Conservation (phyloP, 306 rosid species). For the Parietaria judaica region DNA sequence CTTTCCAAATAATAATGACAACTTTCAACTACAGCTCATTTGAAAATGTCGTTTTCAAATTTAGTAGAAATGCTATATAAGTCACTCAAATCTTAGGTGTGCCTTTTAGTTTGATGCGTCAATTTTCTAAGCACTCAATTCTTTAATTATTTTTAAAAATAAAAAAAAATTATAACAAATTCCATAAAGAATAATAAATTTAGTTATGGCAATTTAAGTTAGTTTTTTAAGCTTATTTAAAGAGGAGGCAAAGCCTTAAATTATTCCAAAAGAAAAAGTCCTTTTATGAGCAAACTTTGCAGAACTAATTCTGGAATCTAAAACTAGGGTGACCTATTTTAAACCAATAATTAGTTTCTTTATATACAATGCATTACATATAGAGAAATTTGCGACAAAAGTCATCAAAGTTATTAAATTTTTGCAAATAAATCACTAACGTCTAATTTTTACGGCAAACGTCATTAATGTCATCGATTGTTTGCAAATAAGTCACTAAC, state of each 20-base stretch:
- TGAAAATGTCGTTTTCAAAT: neutral
- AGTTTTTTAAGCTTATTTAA: neutral
- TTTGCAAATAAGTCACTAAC: too few species aligned
- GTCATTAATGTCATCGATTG: too few species aligned
- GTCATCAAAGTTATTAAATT: too few species aligned
- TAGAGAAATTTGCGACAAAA: too few species aligned
- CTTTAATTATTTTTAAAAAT: neutral
- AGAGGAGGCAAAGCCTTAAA: neutral
- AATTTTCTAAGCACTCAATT: neutral
- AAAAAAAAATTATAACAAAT: neutral
- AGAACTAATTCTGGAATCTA: neutral
- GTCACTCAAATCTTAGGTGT: neutral
- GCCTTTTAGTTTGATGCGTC: neutral
- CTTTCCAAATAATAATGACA: conserved; percentile 13
- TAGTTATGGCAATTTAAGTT: neutral
- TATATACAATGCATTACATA: too few species aligned
- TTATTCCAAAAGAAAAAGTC: neutral
- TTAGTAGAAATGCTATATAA: conserved; percentile 1
- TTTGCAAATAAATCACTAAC: too few species aligned
- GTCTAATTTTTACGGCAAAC: too few species aligned
- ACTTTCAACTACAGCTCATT: conserved; percentile 25
- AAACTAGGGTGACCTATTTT: neutral
- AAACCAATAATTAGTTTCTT: neutral
- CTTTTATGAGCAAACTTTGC: neutral
- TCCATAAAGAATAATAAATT: neutral